Evolutionary conservation across 768 basidiomycete species (phyloP).

Genomic region (Termitomyces heimii): DNA sequence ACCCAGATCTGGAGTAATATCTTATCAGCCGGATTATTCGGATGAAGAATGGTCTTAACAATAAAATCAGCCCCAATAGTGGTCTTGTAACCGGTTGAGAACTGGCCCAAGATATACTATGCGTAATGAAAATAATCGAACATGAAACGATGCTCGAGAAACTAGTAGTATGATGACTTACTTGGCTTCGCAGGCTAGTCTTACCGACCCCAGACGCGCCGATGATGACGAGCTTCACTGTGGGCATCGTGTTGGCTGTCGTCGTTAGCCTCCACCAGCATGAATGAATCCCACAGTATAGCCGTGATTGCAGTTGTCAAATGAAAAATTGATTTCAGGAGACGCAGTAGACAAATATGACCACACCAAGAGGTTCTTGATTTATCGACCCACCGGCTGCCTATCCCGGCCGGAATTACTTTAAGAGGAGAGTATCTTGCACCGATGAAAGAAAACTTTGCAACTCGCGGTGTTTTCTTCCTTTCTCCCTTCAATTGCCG

Average conservation of each 20-base stretch:
- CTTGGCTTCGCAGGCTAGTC: conserved; percentile 73
- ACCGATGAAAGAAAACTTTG: too few species aligned
- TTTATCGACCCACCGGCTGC: too few species aligned
- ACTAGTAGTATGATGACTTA: conserved; percentile 30
- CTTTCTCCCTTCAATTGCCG: too few species aligned
- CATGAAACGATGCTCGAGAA: neutral
- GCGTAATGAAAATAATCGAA: neutral
- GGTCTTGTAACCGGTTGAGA: conserved; percentile 72
- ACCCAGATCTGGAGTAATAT: conserved; percentile 66
- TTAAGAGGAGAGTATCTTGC: too few species aligned
- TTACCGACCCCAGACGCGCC: conserved; percentile 85
- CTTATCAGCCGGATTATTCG: conserved; percentile 43
- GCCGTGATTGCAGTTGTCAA: neutral
- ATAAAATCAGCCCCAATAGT: conserved; percentile 92
- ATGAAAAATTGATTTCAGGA: neutral
- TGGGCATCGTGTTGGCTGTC: conserved; percentile 41
- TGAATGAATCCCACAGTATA: conserved; percentile 2
- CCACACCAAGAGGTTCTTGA: too few species aligned
- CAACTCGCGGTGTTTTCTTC: too few species aligned
- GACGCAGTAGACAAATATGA: neutral
- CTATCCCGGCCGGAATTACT: too few species aligned
- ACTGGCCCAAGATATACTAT: conserved; percentile 72
- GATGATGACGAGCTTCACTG: conserved; percentile 77
- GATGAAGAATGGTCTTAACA: conserved; percentile 64
- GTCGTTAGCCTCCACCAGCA: conserved; percentile 1